Percentiles rank a stretch among this genome's conserved stretches.
phyloP scores from a whole-genome alignment of 1,284 basidiomycete species.

The Laetiporus sulphureus region DNA sequence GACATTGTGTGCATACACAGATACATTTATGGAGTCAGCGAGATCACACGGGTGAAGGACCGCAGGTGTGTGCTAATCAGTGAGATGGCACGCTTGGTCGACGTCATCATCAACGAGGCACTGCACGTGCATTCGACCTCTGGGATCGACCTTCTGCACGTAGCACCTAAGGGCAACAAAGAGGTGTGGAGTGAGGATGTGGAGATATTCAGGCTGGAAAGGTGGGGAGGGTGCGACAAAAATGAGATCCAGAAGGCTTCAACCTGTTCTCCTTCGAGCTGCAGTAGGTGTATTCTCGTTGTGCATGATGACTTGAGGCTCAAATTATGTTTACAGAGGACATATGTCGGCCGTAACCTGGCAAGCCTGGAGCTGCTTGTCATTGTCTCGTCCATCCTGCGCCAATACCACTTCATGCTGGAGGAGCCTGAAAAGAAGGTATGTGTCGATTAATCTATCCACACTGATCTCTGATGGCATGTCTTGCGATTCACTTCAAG shows the following conservation, averaged over 20 bases:
- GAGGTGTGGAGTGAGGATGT: slow-evolving; percentile 73
- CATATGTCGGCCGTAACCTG: slow-evolving; percentile 70
- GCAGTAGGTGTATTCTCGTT: slow-evolving; percentile 32
- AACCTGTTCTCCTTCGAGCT: slow-evolving; percentile 73
- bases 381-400: slow-evolving; percentile 69
- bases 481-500: slow-evolving; percentile 50
- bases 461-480: no score
- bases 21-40: no score
- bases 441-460: no score
- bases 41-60: no score
- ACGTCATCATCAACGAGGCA: slow-evolving; percentile 79
- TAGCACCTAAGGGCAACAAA: slow-evolving; percentile 61
- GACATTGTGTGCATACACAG: no score
- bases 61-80: no score
- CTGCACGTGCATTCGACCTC: slow-evolving; percentile 79
- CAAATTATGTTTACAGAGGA: slow-evolving; percentile 31
- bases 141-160: slow-evolving; percentile 75
- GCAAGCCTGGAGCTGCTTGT: slow-evolving; percentile 71
- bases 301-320: background rate
- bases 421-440: slow-evolving; percentile 51
- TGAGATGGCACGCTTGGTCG: no score
- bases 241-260: slow-evolving; percentile 61
- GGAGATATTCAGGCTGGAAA: slow-evolving; percentile 72
- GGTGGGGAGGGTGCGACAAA: slow-evolving; percentile 71
- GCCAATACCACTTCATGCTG: slow-evolving; percentile 66